Percentiles rank a stretch among this genome's conserved stretches.
These are phyloP conservation scores for Globisporangium cederbergense DNA, from an alignment of 352 stramenopile species.

Conservation along the genomic window DNA sequence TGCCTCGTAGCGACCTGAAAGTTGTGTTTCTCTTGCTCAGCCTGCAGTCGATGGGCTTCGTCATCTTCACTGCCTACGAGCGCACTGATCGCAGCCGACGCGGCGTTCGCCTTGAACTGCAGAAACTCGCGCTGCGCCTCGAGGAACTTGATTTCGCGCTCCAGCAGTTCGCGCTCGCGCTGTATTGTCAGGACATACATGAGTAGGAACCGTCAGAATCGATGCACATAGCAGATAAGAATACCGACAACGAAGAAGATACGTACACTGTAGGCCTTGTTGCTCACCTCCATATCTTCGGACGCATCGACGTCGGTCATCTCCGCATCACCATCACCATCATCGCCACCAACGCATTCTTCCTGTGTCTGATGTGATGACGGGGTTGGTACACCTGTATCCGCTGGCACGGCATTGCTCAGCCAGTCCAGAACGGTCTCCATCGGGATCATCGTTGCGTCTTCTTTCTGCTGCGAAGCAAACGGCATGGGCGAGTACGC, in stretches of 20 bases:
- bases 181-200: background rate
- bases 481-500: conserved; percentile 1
- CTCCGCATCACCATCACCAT: background rate
- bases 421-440: conserved; percentile 7
- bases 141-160: conserved; percentile 47
- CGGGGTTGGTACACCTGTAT: background rate
- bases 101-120: conserved; percentile 31
- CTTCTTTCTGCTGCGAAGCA: background rate
- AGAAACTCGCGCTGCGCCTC: conserved; percentile 53
- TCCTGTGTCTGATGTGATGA: background rate
- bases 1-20: conserved; percentile 29
- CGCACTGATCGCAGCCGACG: background rate
- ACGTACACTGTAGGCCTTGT: conserved; percentile 2
- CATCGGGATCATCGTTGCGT: background rate
- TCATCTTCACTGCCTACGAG: conserved; percentile 6
- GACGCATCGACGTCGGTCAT: background rate
- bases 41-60: conserved; percentile 12
- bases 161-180: conserved; percentile 28
- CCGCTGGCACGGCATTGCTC: background rate
- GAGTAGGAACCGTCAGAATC: background rate
- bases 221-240: background rate
- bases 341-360: background rate
- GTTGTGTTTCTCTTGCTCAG: conserved; percentile 23
- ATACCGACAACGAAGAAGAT: background rate
- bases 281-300: background rate